Base-by-base conservation (phyloP, 1,284 basidiomycete genomes). In the Ceratobasidium sp. region DNA sequence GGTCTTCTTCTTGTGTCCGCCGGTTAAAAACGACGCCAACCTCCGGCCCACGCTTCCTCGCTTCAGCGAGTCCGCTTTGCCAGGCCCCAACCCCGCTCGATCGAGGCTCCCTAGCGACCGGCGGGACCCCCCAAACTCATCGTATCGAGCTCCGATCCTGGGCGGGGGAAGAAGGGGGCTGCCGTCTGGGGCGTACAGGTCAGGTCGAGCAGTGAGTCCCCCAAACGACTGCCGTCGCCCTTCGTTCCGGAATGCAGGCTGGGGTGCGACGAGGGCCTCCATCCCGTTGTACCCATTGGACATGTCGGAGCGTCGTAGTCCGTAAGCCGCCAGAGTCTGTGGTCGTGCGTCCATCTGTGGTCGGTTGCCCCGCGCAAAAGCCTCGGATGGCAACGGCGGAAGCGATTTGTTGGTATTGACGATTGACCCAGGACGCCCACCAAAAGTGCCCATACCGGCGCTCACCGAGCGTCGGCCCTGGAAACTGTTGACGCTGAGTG, bases 151-250 rank as follows among this genome's bases (percentile, higher is more conserved):
- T 51, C 59, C 58, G 63, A 62, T 61, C 22, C 59, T 27, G n/a
- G 74, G 69, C 31, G 61, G 73, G 31, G 76, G 91, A 86, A 77
- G 83, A 81, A 74, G 53, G 2, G 65, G 51, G 83, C 83, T 31
- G 81, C 82, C 14, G 80, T 81, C 43, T 19, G 58, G 34, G 22
- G 58, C 34, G 19, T 61, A 61, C 78, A 76, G 81, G 81, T 49
- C 72, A 51, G 43, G 46, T 74, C 65, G 69, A 34, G 78, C 56
- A 31, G 86, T 83, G 34, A 88, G 81, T 13, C 92, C 92, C 54
- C 87, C 84, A 77, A 93, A 93, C 1, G 92, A 93, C 80, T 93
- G 92, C 63, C 92, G 84, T 75, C 92, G 85, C 49, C 79, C 78
- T 75, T 92, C 76, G 29, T n/a, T 48, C 14, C 90, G 86, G 85